Base-by-base conservation (phyloP, 2,329 filamentous ascomycete species). In the Lachnum nothofagi region DNA sequence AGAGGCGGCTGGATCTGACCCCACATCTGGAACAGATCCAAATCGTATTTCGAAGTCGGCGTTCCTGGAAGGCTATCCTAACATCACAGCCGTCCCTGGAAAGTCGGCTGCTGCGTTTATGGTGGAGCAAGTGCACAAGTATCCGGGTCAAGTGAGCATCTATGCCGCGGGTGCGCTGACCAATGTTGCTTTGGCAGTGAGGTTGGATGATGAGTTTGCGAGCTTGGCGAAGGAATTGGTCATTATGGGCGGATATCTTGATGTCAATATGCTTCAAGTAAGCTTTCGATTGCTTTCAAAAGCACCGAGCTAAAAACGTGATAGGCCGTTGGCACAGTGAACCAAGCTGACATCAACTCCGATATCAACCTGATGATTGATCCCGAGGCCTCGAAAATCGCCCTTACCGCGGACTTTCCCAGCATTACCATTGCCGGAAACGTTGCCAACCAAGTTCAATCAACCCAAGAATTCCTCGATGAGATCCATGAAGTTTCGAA, bases 361-460 rank as follows among this genome's bases (percentile, higher is more conserved):
- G 60, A 72, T 53, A 73, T 75, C 58, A 78, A 76, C 60, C 59
- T 76, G 2, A 75, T 74, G 65, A 69, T 75, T 34, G 73, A 77
- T 44, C 73, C 74, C 1, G 73, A 77, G 59, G 71, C 68, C 2
- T 64, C 72, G 16, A 75, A 76, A 53, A 74, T 76, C 42, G 72
- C 72, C 0, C 56, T 78, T 16, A 73, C 68, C 1, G 72, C 74
- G 5, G 58, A 67, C 24, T 77, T 75, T 54, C 70, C 70, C 5
- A 69, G 68, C 33, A 75, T 72, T 46, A 65, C 68, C 23, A 65
- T 75, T 47, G 70, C 67, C 10, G 69, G 71, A 3, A 73, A 75
- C 50, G 70, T 67, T 35, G 72, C 72, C n/a, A 75, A 75, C 58
- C 68, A 72, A 54, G 65, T 73, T n/a, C 65, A 69, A 49, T 66